Base-by-base conservation (phyloP, 805 yeast genomes). In the Zygosaccharomyces lentus region DNA sequence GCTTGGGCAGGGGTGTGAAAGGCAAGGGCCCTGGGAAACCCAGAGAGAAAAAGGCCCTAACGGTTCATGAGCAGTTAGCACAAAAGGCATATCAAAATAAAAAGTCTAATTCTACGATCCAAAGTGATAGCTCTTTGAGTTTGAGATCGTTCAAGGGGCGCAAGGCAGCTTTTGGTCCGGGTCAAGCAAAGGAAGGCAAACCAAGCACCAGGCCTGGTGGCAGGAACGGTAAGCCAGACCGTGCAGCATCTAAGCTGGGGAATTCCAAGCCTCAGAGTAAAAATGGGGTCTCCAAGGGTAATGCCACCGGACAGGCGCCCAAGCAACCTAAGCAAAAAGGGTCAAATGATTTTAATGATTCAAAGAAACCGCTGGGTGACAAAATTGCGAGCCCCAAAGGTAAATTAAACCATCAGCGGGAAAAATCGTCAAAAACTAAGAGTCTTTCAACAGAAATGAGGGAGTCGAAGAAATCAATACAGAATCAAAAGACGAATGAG, bases 111-210 rank as follows among this genome's bases (percentile, higher is more conserved):
- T 46, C 71, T 65, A 57, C 68, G 54, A 66, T 75, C 58, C 67
- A 68, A 56, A 50, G 76, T 63, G 57, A 67, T 54, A 61, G 71
- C 59, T 40, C 59, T 30, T 54, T 71, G 52, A 49, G 75, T 61
- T 51, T 77, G 66, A 50, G 61, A 46, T 62, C 68, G 15, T 70
- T 70, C 50, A 65, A 63, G 41, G 69, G 65, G 50, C 48, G 62
- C 46, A 54, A 55, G 54, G 59, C 65, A 47, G 37, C 55, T 49
- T 30, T 50, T 46, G 34, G 40, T 16, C 19, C 47, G 9, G 38
- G 23, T 15, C 36, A 16, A 36, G 23, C 7, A 19, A 24, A 31
- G 17, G 23, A 42, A 46, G 29, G 10, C 10, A 23, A 9, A 17
- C 23, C 32, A 21, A 24, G 29, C 17, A 6, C 9, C n/a, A 37